Evolutionary conservation across 768 basidiomycete species (phyloP).

Genomic region (Sutorius australiensis): DNA sequence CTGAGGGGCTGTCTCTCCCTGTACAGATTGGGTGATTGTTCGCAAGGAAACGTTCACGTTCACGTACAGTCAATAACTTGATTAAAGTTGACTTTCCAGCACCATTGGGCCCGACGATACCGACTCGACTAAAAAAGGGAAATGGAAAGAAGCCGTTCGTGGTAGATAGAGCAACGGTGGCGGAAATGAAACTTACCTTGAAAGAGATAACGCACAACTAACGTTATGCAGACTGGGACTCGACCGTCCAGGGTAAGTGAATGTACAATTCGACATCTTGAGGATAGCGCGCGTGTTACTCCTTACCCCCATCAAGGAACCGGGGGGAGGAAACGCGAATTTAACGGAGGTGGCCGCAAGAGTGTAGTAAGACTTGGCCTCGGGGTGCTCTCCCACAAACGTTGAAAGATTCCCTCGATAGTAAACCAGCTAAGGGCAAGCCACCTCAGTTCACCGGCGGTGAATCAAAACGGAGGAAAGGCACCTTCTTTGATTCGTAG

Average conservation of each 20-base stretch:
- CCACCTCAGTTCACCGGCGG: constrained; percentile 14
- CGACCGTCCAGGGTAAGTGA: constrained; percentile 84
- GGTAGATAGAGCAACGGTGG: constrained; percentile 16
- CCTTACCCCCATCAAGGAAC: constrained; percentile 94
- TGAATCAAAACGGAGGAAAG: constrained; percentile 12
- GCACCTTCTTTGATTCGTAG: constrained; percentile 89
- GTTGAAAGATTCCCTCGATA: constrained; percentile 89
- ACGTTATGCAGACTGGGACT: constrained; percentile 82
- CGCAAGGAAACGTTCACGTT: constrained; percentile 9
- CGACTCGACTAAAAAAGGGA: constrained; percentile 65
- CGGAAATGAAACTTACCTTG: constrained; percentile 53
- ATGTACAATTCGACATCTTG: constrained; percentile 88
- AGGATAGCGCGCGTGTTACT: constrained; percentile 95
- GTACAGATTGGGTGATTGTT: constrained; percentile 10
- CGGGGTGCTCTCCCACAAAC: constrained; percentile 87
- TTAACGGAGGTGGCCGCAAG: constrained; percentile 90
- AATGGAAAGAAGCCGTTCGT: constrained; percentile 16
- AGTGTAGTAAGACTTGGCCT: constrained; percentile 96
- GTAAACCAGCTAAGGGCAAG: constrained; percentile 67
- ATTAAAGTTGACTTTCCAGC: constrained; percentile 96
- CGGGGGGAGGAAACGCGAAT: constrained; percentile 93
- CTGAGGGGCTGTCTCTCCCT: constrained; percentile 92
- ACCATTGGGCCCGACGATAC: constrained; percentile 89
- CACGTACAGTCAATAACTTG: constrained; percentile 80
- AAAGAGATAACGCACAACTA: constrained; percentile 90